Evolutionary conservation across 352 stramenopile genomes (phyloP).

Genomic region (Poterioochromonas sp.): DNA sequence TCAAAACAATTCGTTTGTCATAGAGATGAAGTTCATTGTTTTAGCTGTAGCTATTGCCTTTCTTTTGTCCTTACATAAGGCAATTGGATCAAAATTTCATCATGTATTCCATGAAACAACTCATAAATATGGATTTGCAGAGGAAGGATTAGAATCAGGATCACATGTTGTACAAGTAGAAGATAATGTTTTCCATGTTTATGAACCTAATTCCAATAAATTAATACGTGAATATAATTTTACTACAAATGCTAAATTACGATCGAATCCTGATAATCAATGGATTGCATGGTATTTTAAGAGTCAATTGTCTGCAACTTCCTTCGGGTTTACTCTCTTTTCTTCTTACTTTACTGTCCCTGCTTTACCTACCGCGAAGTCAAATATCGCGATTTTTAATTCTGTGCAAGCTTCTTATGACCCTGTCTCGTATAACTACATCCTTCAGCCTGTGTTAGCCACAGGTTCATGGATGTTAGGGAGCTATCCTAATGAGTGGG

Average conservation of each 20-base stretch:
- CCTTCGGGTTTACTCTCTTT: background rate
- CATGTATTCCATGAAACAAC: background rate
- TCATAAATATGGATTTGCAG: background rate
- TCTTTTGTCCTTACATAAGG: background rate
- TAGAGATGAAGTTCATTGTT: background rate
- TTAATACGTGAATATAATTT: background rate
- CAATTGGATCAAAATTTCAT: background rate
- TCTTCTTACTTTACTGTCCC: background rate
- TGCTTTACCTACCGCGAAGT: background rate
- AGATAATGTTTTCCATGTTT: slow-evolving; percentile 2
- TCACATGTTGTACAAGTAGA: background rate
- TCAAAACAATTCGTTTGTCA: no score
- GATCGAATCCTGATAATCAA: background rate
- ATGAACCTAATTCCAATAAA: background rate
- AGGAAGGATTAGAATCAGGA: background rate
- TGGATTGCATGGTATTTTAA: background rate
- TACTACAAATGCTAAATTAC: background rate
- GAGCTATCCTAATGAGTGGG: background rate
- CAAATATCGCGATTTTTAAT: background rate
- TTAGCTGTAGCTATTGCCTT: background rate
- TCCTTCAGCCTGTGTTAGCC: background rate
- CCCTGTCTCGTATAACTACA: background rate
- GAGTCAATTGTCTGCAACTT: background rate
- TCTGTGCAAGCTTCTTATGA: background rate
- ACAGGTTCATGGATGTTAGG: background rate